Conservation (phyloP, 441 rosid species). For the Adansonia grandidieri region DNA sequence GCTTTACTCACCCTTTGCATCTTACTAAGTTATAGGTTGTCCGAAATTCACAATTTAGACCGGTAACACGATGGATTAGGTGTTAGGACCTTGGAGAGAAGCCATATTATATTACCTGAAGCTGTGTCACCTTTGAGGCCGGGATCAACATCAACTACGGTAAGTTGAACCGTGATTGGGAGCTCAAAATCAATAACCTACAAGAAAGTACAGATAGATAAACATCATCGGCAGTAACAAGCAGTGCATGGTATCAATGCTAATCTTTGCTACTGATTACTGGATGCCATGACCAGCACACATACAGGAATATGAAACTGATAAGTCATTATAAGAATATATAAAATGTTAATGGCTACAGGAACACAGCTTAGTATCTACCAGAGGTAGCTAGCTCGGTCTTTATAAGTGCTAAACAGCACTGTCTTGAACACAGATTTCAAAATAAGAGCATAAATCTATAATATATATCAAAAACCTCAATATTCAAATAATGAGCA, state of each 20-base stretch:
- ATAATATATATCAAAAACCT: background rate
- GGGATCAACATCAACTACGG: constrained; percentile 84
- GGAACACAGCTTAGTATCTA: background rate
- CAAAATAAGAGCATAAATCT: background rate
- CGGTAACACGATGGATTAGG: background rate
- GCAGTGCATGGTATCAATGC: background rate
- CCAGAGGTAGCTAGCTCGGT: background rate
- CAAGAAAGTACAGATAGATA: constrained; percentile 28
- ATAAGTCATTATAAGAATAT: background rate
- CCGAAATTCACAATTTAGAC: constrained; percentile 7
- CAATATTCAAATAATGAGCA: background rate
- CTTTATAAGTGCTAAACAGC: background rate
- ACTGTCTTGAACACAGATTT: background rate
- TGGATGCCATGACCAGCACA: background rate
- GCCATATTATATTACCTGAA: constrained; percentile 60
- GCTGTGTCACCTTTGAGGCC: constrained; percentile 91
- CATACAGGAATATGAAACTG: background rate
- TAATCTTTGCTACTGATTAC: background rate
- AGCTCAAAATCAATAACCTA: constrained; percentile 93
- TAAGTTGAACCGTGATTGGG: constrained; percentile 73
- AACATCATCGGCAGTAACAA: constrained; percentile 1
- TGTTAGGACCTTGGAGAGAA: background rate
- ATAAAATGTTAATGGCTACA: background rate
- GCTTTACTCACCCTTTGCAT: background rate
- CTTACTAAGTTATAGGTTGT: background rate